phyloP scores from a whole-genome alignment of 306 rosid genomes.

The Sicyos baderoa region DNA sequence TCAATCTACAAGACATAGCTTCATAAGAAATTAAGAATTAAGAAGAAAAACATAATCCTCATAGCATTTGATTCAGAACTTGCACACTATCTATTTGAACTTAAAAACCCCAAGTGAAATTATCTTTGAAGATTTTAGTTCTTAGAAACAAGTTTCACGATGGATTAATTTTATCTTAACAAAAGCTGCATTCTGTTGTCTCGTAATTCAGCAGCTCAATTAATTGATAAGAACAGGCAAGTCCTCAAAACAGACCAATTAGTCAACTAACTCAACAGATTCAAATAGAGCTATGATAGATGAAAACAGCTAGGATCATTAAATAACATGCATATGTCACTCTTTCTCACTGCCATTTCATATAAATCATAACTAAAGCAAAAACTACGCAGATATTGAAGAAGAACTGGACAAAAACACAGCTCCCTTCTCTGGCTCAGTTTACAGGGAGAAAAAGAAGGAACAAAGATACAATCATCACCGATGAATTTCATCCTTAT shows the following conservation, averaged over 20 bases:
- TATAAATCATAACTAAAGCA: background rate
- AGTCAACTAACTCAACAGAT: slow-evolving; percentile 2
- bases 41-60: slow-evolving; percentile 15
- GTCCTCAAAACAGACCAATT: background rate
- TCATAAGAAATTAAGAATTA: slow-evolving; percentile 16
- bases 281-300: background rate
- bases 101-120: background rate
- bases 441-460: background rate
- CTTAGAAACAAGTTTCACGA: background rate
- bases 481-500: background rate
- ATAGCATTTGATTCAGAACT: background rate
- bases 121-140: background rate
- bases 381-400: too few relatives aligned
- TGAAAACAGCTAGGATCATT: slow-evolving; percentile 1
- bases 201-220: background rate
- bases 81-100: background rate
- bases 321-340: background rate
- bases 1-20: slow-evolving; percentile 55
- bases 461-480: background rate
- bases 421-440: background rate
- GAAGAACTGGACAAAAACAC: background rate
- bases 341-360: background rate
- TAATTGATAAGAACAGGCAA: too few relatives aligned
- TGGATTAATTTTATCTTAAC: background rate
- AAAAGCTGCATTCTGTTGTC: background rate